Evolutionary conservation across 345 rosid species (phyloP).

Genomic region (Noccaea bulbosa): DNA sequence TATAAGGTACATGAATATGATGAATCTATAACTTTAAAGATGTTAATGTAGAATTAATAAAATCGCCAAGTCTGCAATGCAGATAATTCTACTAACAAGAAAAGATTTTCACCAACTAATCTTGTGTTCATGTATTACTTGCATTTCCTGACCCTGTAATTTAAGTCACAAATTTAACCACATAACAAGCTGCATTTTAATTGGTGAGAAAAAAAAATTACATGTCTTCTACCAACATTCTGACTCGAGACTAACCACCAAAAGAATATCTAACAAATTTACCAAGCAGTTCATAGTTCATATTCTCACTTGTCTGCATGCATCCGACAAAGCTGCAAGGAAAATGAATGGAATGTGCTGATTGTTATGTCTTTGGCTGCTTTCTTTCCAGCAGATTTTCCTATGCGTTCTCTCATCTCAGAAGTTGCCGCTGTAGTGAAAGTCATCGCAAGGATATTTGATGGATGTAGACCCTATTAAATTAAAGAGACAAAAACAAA

Average conservation of each 20-base stretch:
- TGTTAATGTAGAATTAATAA: background rate
- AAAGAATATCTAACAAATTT: constrained; percentile 2
- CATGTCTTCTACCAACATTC: constrained; percentile 12
- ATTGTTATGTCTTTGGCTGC: constrained; percentile 77
- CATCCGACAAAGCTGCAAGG: constrained; percentile 86
- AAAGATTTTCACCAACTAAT: background rate
- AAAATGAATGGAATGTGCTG: constrained; percentile 96
- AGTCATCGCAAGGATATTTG: constrained; percentile 96
- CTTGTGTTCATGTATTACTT: constrained; percentile 2
- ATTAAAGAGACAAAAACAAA: constrained; percentile 24
- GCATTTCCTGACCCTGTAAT: background rate
- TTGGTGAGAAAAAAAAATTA: background rate
- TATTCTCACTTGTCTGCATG: constrained; percentile 86
- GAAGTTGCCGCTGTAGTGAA: constrained; percentile 95
- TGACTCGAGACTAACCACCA: constrained; percentile 13
- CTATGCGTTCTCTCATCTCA: constrained; percentile 93
- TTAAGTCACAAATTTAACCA: constrained; percentile 11
- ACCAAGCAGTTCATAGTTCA: constrained; percentile 10
- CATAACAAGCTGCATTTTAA: background rate
- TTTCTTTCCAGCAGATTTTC: constrained; percentile 78
- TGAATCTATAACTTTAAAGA: background rate
- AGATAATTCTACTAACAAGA: background rate
- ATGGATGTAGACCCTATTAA: constrained; percentile 72
- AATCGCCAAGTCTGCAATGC: background rate
- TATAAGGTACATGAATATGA: constrained; percentile 9